These are phyloP conservation scores for Coelastrella sp. DNA, from an alignment of 139 green algal genomes.

Conservation along the genomic window DNA sequence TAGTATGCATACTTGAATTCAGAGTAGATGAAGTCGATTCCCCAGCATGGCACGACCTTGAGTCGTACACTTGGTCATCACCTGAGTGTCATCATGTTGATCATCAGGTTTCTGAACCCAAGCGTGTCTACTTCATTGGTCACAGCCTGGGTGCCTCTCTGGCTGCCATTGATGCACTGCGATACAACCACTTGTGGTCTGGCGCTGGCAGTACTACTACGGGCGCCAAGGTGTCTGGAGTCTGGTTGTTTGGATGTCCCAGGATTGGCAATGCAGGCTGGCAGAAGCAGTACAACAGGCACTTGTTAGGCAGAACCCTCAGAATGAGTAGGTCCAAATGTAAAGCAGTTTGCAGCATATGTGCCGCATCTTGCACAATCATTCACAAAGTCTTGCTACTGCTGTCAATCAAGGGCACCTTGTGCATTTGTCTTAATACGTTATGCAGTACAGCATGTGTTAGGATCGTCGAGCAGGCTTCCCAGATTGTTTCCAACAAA, in stretches of 20 bases:
- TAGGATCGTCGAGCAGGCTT: too few species aligned
- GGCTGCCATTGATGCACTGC: conserved; percentile 7
- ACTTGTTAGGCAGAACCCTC: neutral
- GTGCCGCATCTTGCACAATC: neutral
- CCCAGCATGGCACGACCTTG: neutral
- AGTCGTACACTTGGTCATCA: neutral
- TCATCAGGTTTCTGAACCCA: neutral
- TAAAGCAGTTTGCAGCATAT: neutral
- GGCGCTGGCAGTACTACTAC: neutral
- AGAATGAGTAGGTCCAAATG: neutral
- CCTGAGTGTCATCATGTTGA: neutral
- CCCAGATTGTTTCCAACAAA: too few species aligned
- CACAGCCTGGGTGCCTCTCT: conserved; percentile 5
- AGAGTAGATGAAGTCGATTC: too few species aligned
- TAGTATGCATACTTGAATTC: too few species aligned
- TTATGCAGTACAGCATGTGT: too few species aligned
- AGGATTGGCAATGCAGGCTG: conserved; percentile 9
- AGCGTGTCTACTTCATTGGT: conserved; percentile 21
- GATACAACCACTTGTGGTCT: conserved; percentile 47
- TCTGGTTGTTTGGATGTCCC: conserved; percentile 19
- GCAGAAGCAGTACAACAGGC: neutral
- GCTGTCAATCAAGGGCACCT: too few species aligned
- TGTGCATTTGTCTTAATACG: too few species aligned
- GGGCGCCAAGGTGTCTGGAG: neutral
- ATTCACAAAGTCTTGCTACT: neutral